These are phyloP conservation scores for Penicillium coffeae DNA, from an alignment of 495 filamentous ascomycete species.

Conservation along the genomic window DNA sequence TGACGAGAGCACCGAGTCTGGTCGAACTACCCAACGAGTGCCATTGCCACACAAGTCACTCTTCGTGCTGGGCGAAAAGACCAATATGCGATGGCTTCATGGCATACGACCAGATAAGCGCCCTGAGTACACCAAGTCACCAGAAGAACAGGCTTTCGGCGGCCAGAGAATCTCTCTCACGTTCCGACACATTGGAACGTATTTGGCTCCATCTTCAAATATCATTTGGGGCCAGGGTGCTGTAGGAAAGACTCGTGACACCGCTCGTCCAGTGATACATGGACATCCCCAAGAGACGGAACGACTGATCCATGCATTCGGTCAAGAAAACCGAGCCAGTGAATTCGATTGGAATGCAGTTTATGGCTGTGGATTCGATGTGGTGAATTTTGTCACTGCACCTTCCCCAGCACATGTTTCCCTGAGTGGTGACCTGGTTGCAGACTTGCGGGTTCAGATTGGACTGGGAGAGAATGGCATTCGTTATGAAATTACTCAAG, in stretches of 20 bases:
- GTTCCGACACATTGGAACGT: constrained; percentile 88
- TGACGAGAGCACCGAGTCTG: constrained; percentile 14
- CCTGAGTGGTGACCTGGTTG: constrained; percentile 48
- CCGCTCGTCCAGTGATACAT: constrained; percentile 61
- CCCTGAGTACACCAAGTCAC: constrained; percentile 55
- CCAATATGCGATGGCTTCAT: constrained; percentile 87
- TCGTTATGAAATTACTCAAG: constrained; percentile 36
- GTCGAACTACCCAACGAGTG: constrained; percentile 59
- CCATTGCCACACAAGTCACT: constrained; percentile 84
- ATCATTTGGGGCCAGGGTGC: constrained; percentile 94
- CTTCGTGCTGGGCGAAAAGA: constrained; percentile 73
- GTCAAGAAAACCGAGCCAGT: constrained; percentile 72
- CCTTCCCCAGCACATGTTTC: constrained; percentile 48
- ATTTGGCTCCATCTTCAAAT: constrained; percentile 55
- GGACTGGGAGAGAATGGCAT: constrained; percentile 58
- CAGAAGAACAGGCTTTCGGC: constrained; percentile 64
- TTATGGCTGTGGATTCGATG: constrained; percentile 84
- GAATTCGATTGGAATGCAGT: constrained; percentile 73
- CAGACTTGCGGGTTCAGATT: constrained; percentile 55
- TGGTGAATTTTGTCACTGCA: constrained; percentile 66
- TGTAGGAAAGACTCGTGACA: constrained; percentile 53
- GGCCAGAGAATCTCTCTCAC: constrained; percentile 89
- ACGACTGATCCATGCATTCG: constrained; percentile 72
- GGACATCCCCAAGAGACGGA: constrained; percentile 64
- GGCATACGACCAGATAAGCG: constrained; percentile 86